These are phyloP conservation scores for Pelargonium myrrhifolium DNA, from an alignment of 441 rosid genomes.

Conservation along the genomic window DNA sequence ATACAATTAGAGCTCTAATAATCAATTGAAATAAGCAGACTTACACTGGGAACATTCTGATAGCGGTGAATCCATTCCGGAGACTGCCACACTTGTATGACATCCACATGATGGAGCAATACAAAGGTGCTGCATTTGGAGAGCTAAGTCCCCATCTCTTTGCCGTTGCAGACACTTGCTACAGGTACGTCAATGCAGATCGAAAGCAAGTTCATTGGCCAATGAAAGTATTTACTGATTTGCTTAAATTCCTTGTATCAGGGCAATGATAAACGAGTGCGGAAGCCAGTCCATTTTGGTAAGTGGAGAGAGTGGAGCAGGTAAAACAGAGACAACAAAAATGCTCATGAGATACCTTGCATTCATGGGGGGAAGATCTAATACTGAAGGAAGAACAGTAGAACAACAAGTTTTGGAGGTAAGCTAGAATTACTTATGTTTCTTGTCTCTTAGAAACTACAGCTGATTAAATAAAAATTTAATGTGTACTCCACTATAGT, in stretches of 20 bases:
- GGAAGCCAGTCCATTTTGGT: constrained; percentile 98
- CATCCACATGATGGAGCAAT: constrained; percentile 99
- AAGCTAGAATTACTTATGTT: constrained; percentile 20
- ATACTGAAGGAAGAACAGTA: constrained; percentile 95
- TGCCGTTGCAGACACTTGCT: constrained; percentile 95
- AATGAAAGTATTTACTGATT: constrained; percentile 8
- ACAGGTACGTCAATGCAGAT: constrained; percentile 39
- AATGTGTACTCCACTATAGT: constrained; percentile 36
- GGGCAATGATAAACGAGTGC: constrained; percentile 98
- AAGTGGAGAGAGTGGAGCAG: constrained; percentile 99
- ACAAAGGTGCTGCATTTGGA: constrained; percentile 95
- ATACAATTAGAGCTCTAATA: constrained; percentile 1
- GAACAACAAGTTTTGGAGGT: constrained; percentile 99
- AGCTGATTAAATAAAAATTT: background rate
- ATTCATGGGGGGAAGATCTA: constrained; percentile 89
- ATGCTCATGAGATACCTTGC: constrained; percentile 99
- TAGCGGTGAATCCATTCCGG: constrained; percentile 97
- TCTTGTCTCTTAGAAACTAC: background rate
- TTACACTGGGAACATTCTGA: constrained; percentile 98
- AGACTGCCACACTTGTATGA: constrained; percentile 97
- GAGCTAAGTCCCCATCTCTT: constrained; percentile 99
- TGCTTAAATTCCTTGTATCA: constrained; percentile 29
- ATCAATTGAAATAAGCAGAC: constrained; percentile 43
- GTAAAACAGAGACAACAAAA: constrained; percentile 99
- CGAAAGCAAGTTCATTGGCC: background rate